These are phyloP conservation scores for Dinochytrium kinnereticum DNA, from an alignment of 371 early-diverging fungal species.

Conservation along the genomic window DNA sequence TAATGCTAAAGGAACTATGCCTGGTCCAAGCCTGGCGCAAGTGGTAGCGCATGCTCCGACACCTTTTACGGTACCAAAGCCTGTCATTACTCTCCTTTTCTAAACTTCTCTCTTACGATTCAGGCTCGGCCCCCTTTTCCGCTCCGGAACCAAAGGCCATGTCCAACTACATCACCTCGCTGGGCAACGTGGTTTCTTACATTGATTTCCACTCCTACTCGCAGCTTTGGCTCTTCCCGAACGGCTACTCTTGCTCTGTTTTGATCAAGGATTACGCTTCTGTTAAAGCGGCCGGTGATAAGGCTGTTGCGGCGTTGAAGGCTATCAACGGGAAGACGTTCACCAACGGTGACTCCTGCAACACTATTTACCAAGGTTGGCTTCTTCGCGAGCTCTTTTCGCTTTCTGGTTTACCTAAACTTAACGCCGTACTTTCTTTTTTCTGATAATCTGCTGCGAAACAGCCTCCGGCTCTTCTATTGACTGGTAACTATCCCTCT, in stretches of 20 bases:
- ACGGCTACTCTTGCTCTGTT: slow-evolving; percentile 37
- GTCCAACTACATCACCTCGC: slow-evolving; percentile 35
- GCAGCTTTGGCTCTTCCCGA: slow-evolving; percentile 36
- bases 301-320: slow-evolving; percentile 32
- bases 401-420: too few species aligned
- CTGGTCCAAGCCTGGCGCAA: slow-evolving; percentile 27
- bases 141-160: slow-evolving; percentile 28
- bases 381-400: too few species aligned
- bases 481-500: too few species aligned
- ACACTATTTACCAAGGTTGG: slow-evolving; percentile 44
- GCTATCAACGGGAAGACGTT: slow-evolving; percentile 30
- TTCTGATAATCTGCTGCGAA: too few species aligned
- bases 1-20: too few species aligned
- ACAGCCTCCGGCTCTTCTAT: slow-evolving; percentile 41
- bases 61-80: slow-evolving; percentile 27
- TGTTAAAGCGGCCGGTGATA: slow-evolving; percentile 14
- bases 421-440: too few species aligned
- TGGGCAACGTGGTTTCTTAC: slow-evolving; percentile 33
- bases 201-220: slow-evolving; percentile 57
- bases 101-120: slow-evolving; percentile 11
- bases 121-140: neutral
- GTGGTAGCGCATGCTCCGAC: slow-evolving; percentile 26
- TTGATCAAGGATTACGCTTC: slow-evolving; percentile 29
- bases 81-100: slow-evolving; percentile 50
- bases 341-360: slow-evolving; percentile 33